Percentiles rank a stretch among this genome's conserved stretches.
Evolutionary conservation across 352 stramenopile species (phyloP).

Genomic region (Thalassiosira mediterranea): DNA sequence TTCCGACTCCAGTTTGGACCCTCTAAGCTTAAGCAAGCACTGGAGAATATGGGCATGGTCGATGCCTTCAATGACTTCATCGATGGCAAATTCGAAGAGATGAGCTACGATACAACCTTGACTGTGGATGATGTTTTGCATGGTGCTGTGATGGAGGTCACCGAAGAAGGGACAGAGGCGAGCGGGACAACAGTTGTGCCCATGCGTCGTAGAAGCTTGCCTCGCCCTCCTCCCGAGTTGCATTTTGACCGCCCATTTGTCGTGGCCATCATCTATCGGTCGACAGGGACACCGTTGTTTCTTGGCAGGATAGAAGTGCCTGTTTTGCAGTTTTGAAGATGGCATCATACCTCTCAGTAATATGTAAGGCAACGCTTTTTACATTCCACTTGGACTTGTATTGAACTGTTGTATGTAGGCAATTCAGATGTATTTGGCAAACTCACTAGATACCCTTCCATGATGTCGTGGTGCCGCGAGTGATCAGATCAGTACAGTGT

Average conservation of each 20-base stretch:
- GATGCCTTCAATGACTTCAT: constrained; percentile 9
- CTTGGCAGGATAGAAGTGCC: constrained; percentile 5
- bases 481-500: no score
- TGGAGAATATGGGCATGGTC: constrained; percentile 35
- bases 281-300: constrained; percentile 25
- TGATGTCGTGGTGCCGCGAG: no score
- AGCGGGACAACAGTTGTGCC: constrained; percentile 17
- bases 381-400: no score
- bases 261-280: constrained; percentile 11
- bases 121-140: constrained; percentile 24
- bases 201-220: constrained; percentile 7
- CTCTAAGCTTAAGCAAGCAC: constrained; percentile 10
- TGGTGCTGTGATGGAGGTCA: constrained; percentile 29
- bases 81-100: constrained; percentile 24
- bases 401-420: no score
- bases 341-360: no score
- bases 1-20: constrained; percentile 38
- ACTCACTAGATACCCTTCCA: no score
- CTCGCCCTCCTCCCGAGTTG: constrained; percentile 2
- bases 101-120: constrained; percentile 21
- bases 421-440: no score
- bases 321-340: no score
- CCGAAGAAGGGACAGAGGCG: constrained; percentile 29
- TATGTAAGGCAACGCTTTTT: no score
- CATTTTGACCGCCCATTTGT: constrained; percentile 32